Evolutionary conservation across 495 filamentous ascomycete genomes (phyloP).

Genomic region (Parachaetomium inaequale): DNA sequence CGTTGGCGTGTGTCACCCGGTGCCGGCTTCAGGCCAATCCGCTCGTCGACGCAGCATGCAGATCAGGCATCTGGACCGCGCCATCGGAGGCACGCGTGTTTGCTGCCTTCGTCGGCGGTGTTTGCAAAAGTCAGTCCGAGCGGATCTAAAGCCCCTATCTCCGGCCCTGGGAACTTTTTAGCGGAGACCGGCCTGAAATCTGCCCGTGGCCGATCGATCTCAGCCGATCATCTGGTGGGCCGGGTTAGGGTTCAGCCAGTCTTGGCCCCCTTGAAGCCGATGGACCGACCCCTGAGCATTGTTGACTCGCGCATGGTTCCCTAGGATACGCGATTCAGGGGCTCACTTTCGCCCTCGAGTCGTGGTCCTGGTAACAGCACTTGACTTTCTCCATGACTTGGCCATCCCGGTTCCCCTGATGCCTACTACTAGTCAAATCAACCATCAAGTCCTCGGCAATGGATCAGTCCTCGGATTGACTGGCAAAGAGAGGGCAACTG

Average conservation of each 20-base stretch:
- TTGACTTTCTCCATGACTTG: too few relatives aligned
- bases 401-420: too few relatives aligned
- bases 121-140: not conserved
- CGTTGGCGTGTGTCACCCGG: not conserved
- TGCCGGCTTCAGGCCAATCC: not conserved
- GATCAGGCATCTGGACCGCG: not conserved
- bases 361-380: too few relatives aligned
- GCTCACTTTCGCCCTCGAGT: too few relatives aligned
- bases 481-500: not conserved
- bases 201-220: not conserved
- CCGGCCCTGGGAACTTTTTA: not conserved
- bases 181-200: not conserved
- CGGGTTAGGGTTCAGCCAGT: not conserved
- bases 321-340: not conserved
- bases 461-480: too few relatives aligned
- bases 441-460: too few relatives aligned
- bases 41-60: not conserved
- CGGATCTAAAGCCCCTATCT: not conserved
- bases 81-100: not conserved
- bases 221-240: too few relatives aligned
- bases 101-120: not conserved
- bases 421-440: too few relatives aligned
- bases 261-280: too few relatives aligned
- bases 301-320: not conserved
- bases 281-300: not conserved